Conservation (phyloP, 495 filamentous ascomycete genomes). For the Penicillium coffeae region DNA sequence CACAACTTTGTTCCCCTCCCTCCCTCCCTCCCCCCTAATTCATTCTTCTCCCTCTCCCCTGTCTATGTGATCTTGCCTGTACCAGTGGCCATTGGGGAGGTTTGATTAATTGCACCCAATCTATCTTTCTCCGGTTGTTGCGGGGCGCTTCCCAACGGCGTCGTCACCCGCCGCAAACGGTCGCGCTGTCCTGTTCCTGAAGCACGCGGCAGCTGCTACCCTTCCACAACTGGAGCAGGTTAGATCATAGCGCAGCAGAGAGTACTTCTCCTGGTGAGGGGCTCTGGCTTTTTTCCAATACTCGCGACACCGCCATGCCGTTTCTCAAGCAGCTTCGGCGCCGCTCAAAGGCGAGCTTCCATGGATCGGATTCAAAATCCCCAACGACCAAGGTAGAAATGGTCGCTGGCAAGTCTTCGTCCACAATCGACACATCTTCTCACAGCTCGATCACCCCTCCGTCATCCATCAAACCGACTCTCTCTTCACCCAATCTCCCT, state of each 20-base stretch:
- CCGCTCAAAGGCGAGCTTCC: constrained; percentile 65
- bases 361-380: constrained; percentile 47
- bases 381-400: constrained; percentile 49
- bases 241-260: neutral
- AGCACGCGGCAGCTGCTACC: constrained; percentile 14
- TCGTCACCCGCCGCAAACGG: constrained; percentile 41
- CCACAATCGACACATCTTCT: constrained; percentile 58
- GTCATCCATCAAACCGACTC: constrained; percentile 55
- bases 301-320: constrained; percentile 38
- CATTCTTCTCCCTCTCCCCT: neutral
- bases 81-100: neutral
- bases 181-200: constrained; percentile 29
- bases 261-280: constrained; percentile 13
- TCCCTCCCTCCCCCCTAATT: neutral
- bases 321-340: constrained; percentile 78
- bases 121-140: constrained; percentile 5
- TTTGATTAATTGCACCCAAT: neutral
- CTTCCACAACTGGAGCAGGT: neutral
- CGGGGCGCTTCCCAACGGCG: constrained; percentile 19
- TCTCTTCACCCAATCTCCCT: constrained; percentile 51
- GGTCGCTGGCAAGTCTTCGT: constrained; percentile 56
- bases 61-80: neutral
- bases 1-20: constrained; percentile 1
- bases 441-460: constrained; percentile 55
- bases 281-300: constrained; percentile 1